Percentiles rank a stretch among this genome's conserved stretches.
These are phyloP conservation scores for Aaosphaeria arxii DNA, from an alignment of 2,329 filamentous ascomycete species.

Conservation along the genomic window DNA sequence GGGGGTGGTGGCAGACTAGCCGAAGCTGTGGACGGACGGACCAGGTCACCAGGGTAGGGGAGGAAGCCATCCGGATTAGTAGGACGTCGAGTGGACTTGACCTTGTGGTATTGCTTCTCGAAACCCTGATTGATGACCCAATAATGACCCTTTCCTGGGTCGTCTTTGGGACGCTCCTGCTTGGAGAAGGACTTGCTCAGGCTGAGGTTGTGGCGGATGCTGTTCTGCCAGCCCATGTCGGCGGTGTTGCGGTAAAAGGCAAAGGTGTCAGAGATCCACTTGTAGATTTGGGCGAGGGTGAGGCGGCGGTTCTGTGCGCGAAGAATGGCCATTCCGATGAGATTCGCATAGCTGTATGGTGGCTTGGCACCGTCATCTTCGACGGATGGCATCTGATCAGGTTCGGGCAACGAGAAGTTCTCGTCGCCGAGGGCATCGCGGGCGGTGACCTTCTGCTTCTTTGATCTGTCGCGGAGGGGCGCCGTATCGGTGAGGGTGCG, in stretches of 20 bases:
- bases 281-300: constrained; percentile 94
- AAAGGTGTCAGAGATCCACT: constrained; percentile 97
- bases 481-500: constrained; percentile 70
- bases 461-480: constrained; percentile 68
- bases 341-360: constrained; percentile 84
- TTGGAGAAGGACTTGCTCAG: constrained; percentile 97
- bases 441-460: constrained; percentile 61
- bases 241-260: constrained; percentile 75
- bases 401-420: constrained; percentile 60
- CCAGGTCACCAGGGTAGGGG: constrained; percentile 28
- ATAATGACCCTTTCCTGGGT: constrained; percentile 96
- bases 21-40: constrained; percentile 39
- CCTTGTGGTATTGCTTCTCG: constrained; percentile 85
- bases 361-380: constrained; percentile 88
- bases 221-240: constrained; percentile 96
- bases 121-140: constrained; percentile 91
- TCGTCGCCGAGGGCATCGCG: constrained; percentile 45
- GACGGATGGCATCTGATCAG: constrained; percentile 76
- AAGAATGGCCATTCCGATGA: constrained; percentile 96
- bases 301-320: constrained; percentile 78
- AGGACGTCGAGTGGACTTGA: constrained; percentile 66
- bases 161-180: constrained; percentile 92
- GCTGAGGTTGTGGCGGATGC: constrained; percentile 96
- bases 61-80: constrained; percentile 41
- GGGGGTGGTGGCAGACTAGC: constrained; percentile 29